These are phyloP conservation scores for Neurospora cerealis DNA, from an alignment of 495 filamentous ascomycete genomes.

Conservation along the genomic window DNA sequence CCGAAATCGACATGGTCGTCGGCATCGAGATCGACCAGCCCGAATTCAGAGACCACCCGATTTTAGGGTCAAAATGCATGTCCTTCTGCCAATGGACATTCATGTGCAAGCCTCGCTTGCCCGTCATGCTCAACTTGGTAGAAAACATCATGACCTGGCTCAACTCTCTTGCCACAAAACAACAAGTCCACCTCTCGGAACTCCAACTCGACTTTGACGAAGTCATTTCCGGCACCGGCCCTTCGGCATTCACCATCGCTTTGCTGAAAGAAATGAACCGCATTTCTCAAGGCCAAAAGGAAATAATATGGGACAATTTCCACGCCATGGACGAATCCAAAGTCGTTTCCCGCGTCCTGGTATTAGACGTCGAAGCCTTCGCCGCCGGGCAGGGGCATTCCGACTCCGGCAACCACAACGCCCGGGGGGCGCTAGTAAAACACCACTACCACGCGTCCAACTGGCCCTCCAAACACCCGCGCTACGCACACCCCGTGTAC, in stretches of 20 bases:
- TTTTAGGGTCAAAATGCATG: constrained; percentile 46
- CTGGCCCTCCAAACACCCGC: constrained; percentile 47
- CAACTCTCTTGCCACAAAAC: constrained; percentile 34
- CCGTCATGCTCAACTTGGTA: constrained; percentile 48
- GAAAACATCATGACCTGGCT: constrained; percentile 50
- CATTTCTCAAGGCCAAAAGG: background rate
- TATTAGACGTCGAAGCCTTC: constrained; percentile 52
- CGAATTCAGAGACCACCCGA: constrained; percentile 45
- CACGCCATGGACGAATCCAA: constrained; percentile 47
- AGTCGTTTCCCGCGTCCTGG: constrained; percentile 42
- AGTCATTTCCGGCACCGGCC: constrained; percentile 53
- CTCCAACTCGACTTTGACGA: constrained; percentile 52
- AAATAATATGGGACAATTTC: constrained; percentile 43
- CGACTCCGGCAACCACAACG: constrained; percentile 48
- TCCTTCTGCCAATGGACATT: constrained; percentile 62
- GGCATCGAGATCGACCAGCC: constrained; percentile 56
- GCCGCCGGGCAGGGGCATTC: constrained; percentile 55
- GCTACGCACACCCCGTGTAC: constrained; percentile 47
- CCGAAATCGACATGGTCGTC: constrained; percentile 48
- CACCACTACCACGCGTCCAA: constrained; percentile 53
- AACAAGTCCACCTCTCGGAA: constrained; percentile 38
- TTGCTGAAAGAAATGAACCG: constrained; percentile 45
- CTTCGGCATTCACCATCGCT: constrained; percentile 50
- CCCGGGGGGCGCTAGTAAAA: constrained; percentile 45
- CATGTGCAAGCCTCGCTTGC: constrained; percentile 45